These are phyloP conservation scores for Hippophae rhamnoides DNA, from an alignment of 306 rosid species.

Conservation along the genomic window DNA sequence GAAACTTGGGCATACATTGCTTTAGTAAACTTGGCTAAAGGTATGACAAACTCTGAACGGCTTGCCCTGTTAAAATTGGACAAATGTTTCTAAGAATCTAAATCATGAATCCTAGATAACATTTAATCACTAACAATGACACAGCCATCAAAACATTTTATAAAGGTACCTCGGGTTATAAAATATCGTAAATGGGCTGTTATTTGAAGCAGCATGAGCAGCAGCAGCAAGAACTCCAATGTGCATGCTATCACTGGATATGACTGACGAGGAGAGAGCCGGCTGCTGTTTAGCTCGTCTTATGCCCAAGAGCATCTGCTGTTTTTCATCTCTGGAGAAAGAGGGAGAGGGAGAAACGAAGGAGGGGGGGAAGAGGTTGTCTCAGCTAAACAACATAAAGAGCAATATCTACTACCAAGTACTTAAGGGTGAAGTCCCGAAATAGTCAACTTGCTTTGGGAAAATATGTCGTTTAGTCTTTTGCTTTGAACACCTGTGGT, in stretches of 20 bases:
- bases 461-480: too few relatives aligned
- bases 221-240: constrained; percentile 98
- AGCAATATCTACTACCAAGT: too few relatives aligned
- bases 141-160: constrained; percentile 12
- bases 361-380: neutral
- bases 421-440: too few relatives aligned
- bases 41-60: constrained; percentile 91
- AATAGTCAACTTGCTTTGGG: too few relatives aligned
- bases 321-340: constrained; percentile 66
- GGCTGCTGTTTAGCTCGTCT: constrained; percentile 87
- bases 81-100: constrained; percentile 14
- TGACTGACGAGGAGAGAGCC: constrained; percentile 87
- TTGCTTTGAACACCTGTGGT: too few relatives aligned
- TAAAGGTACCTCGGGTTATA: constrained; percentile 81
- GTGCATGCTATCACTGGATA: constrained; percentile 99
- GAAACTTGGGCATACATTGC: constrained; percentile 90
- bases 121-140: constrained; percentile 3
- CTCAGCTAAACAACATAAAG: constrained; percentile 12
- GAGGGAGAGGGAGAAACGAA: too few relatives aligned
- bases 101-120: constrained; percentile 15
- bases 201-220: constrained; percentile 96
- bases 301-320: constrained; percentile 86
- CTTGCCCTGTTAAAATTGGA: constrained; percentile 68
- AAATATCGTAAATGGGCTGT: constrained; percentile 84
- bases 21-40: constrained; percentile 85